A percentile compares a stretch with the other conserved stretches of the same genome.
phyloP scores from a whole-genome alignment of 148 eudicot genomes.

The Nepenthes mirabilis region DNA sequence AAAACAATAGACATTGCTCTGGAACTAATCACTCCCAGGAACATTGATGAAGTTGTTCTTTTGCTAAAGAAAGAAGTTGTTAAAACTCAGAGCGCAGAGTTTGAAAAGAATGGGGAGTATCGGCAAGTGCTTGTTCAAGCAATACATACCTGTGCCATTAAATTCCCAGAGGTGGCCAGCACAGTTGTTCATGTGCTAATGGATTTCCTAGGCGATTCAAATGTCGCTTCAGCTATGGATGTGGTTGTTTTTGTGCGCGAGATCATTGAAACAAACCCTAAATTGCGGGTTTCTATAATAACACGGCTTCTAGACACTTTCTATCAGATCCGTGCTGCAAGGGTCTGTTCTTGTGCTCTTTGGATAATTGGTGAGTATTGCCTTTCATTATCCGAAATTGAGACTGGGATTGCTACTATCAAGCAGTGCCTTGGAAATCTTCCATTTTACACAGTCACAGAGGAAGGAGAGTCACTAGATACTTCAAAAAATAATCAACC shows the following conservation, averaged over 20 bases:
- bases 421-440: constrained; percentile 92
- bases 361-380: constrained; percentile 96
- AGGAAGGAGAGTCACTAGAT: constrained; percentile 63
- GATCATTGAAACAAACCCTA: constrained; percentile 84
- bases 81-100: constrained; percentile 87
- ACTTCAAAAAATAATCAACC: constrained; percentile 53
- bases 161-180: constrained; percentile 96
- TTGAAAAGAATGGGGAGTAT: constrained; percentile 89
- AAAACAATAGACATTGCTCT: constrained; percentile 81
- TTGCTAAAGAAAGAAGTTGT: constrained; percentile 87
- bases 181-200: constrained; percentile 94
- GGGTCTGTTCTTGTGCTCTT: constrained; percentile 89
- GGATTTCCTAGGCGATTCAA: constrained; percentile 97
- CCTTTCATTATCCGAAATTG: constrained; percentile 84
- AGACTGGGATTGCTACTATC: constrained; percentile 68
- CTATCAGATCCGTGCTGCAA: constrained; percentile 88
- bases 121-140: constrained; percentile 98
- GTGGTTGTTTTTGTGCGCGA: constrained; percentile 87
- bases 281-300: constrained; percentile 72
- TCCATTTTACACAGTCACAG: constrained; percentile 67
- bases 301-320: constrained; percentile 88
- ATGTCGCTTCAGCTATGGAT: constrained; percentile 85
- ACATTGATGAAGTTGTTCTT: constrained; percentile 88
- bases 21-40: constrained; percentile 72
- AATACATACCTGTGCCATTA: constrained; percentile 89